Evolutionary conservation across 495 filamentous ascomycete genomes (phyloP), one percentile per base, ranked within the genome.

Genomic region (Neurospora sp.): DNA sequence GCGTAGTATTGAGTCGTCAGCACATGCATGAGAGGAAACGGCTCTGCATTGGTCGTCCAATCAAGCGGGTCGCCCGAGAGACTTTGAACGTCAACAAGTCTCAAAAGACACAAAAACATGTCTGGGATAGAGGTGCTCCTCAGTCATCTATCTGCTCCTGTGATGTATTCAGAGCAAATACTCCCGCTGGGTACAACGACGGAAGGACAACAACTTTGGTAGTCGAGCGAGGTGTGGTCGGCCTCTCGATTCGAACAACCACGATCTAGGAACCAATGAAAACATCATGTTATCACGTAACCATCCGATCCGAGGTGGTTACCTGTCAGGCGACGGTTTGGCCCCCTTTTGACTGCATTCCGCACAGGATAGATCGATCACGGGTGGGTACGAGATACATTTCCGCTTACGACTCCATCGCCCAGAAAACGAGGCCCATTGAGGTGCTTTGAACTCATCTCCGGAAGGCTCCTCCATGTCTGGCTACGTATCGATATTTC

Each of bases 11-110:
- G 61, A 75, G 70, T 71, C 71, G 73, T 74, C 75, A 70, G 69
- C 61, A 75, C 70, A 71, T 77, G 76, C 72, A 76, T 71, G 72
- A 72, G 68, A 73, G 68, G 74, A 72, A 74, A 74, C 70, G 74
- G 48, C 69, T 74, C 73, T 75, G 71, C 76, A 74, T 61, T 48
- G 48, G 69, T 69, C 53, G 31, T 72, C 75, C 75, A 77, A 77
- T 77, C 37, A 68, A 65, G 48, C 42, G 35, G 38, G 27, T n/a
- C 37, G 40, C 65, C 40, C n/a, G 70, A 35, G 68, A 69, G 65
- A 39, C 72, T 59, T 37, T 9, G 18, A 65, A 35, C 35, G 53
- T 71, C 31, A 48, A 41, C 18, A 53, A 53, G 45, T 53, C n/a
- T 53, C 45, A 22, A 22, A 53, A 53, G 4, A 53, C 9, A 53